Evolutionary conservation across 306 rosid genomes (phyloP).

Genomic region (Gastrolobium bilobum): DNA sequence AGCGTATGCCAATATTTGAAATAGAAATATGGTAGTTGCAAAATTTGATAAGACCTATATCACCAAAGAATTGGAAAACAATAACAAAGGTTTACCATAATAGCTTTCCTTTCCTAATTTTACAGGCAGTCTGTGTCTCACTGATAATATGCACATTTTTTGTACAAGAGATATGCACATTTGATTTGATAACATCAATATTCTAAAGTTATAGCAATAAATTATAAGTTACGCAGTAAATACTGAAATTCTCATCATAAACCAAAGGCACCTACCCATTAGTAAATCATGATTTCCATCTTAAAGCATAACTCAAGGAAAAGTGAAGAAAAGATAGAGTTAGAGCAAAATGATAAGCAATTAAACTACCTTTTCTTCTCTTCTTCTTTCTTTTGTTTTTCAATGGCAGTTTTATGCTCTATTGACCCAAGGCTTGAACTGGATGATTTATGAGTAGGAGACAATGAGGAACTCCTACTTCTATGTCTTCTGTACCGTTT

Average conservation of each 20-base stretch:
- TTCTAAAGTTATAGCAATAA: slow-evolving; percentile 38
- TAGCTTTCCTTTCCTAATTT: slow-evolving; percentile 37
- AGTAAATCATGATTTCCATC: slow-evolving; percentile 35
- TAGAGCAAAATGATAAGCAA: slow-evolving; percentile 38
- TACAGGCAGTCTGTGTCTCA: slow-evolving; percentile 39
- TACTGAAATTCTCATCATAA: slow-evolving; percentile 30
- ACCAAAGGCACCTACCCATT: slow-evolving; percentile 38
- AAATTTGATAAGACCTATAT: slow-evolving; percentile 29
- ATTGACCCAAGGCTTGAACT: slow-evolving; percentile 80
- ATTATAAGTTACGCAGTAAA: slow-evolving; percentile 22
- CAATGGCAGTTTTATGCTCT: slow-evolving; percentile 79
- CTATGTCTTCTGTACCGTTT: slow-evolving; percentile 72
- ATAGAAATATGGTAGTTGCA: slow-evolving; percentile 12
- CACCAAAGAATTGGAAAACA: slow-evolving; percentile 33
- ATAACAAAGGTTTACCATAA: slow-evolving; percentile 29
- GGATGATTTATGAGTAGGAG: slow-evolving; percentile 79
- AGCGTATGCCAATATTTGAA: slow-evolving; percentile 29
- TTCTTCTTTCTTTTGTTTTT: slow-evolving; percentile 86
- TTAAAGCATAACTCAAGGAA: slow-evolving; percentile 27
- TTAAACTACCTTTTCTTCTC: slow-evolving; percentile 90
- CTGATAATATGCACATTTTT: slow-evolving; percentile 27
- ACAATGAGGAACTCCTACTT: slow-evolving; percentile 83
- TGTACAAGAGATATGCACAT: slow-evolving; percentile 17
- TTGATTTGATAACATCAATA: slow-evolving; percentile 20
- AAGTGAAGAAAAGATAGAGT: slow-evolving; percentile 37